Evolutionary conservation across 2,329 filamentous ascomycete genomes (phyloP).

Genomic region (Ascocoryne sarcoides): DNA sequence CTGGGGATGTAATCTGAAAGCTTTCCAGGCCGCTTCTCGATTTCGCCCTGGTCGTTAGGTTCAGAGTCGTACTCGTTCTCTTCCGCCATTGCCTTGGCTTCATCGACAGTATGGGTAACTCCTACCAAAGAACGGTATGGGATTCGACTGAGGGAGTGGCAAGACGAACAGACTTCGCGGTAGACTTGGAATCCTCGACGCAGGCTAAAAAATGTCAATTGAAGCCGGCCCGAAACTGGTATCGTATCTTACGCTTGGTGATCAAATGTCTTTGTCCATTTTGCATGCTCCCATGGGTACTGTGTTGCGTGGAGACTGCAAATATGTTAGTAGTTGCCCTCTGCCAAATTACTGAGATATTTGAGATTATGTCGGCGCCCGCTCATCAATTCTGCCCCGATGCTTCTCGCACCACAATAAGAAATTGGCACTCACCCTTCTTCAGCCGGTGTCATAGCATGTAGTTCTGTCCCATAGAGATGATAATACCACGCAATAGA

Average conservation of each 20-base stretch:
- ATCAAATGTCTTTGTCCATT: slow-evolving; percentile 93
- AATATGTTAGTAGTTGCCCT: slow-evolving; percentile 23
- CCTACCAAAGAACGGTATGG: slow-evolving; percentile 91
- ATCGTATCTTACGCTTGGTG: slow-evolving; percentile 74
- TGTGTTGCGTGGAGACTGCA: slow-evolving; percentile 77
- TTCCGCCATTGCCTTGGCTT: slow-evolving; percentile 94
- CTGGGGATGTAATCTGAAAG: slow-evolving; percentile 91
- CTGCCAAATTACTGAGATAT: too few relatives aligned
- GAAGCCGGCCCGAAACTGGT: slow-evolving; percentile 11
- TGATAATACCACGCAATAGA: slow-evolving; percentile 97
- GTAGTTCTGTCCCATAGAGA: slow-evolving; percentile 79
- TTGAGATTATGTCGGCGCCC: too few relatives aligned
- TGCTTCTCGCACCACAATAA: too few relatives aligned
- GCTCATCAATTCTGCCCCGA: too few relatives aligned
- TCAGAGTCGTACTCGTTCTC: slow-evolving; percentile 98
- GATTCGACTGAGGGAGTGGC: slow-evolving; percentile 91
- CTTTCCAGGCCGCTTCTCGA: slow-evolving; percentile 97
- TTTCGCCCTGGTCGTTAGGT: slow-evolving; percentile 95
- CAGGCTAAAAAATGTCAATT: slow-evolving; percentile 49
- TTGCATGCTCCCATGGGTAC: slow-evolving; percentile 93
- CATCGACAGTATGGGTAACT: slow-evolving; percentile 86
- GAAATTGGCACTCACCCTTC: slow-evolving; percentile 74
- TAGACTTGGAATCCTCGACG: slow-evolving; percentile 99
- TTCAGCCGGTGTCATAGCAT: slow-evolving; percentile 88
- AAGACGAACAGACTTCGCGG: slow-evolving; percentile 94